Evolutionary conservation across 306 rosid genomes (phyloP), one percentile per base, ranked within the genome.

Genomic region (Cicer cuneatum): DNA sequence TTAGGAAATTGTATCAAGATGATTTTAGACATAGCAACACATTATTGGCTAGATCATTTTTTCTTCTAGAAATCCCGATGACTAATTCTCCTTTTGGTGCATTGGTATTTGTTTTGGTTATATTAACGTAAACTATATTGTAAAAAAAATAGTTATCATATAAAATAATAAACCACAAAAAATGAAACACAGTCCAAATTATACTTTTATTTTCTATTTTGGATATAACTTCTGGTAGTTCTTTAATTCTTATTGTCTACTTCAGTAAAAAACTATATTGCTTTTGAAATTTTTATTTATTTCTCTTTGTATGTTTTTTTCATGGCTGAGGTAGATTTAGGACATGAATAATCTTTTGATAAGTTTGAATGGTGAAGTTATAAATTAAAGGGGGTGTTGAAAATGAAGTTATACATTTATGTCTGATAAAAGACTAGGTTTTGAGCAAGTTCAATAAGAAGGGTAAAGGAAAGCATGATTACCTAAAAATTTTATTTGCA

Each of bases 401-500:
- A 14, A 57, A 11, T 24, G 41, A 33, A 29, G 41, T 33, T 58
- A 10, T 12, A 58, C 2, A 29, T 57, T 57, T 21, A 21, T 57
- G 63, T 57, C 14, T 57, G 24, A 57, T 24, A 11, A 24, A 57
- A 24, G 14, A 24, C 63, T 10, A 24, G 63, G 14, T 21, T 57
- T 24, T 21, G 63, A 57, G 11, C 15, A 16, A 53, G 59, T 18
- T 53, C 59, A 53, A 24, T 11, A 56, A 72, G 60, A 54, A 66
- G 38, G 38, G 49, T 52, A 15, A 57, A 33, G 14, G 66, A 59
- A 77, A 66, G 21, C 39, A 49, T 58, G 72, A 71, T 51, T 40
- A 67, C 76, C 65, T 37, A 40, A 69, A 59, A 57, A 48, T 41
- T 71, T 49, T 69, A 61, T 75, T 70, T 70, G 40, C 78, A 56